Percentiles rank a stretch among this genome's conserved stretches.
Evolutionary conservation across 768 basidiomycete species (phyloP).

Genomic region (Termitomyces sp.): DNA sequence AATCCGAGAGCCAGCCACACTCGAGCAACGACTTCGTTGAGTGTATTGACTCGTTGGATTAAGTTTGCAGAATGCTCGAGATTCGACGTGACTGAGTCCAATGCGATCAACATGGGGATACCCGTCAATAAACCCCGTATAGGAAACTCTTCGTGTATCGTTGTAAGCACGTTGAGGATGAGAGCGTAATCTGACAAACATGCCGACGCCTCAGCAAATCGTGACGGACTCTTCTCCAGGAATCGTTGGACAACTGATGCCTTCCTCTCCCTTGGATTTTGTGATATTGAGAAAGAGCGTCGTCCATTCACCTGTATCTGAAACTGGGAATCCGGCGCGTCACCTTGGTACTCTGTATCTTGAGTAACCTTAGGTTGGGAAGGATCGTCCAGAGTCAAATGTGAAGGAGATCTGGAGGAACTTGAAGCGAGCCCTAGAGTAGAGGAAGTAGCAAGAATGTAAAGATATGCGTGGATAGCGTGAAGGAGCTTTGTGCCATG

Average conservation of each 20-base stretch:
- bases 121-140: conserved; percentile 72
- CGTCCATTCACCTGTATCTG: conserved; percentile 36
- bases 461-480: conserved; percentile 77
- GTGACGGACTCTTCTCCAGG: conserved; percentile 44
- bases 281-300: conserved; percentile 40
- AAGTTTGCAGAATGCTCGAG: conserved; percentile 37
- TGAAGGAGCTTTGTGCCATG: conserved; percentile 69
- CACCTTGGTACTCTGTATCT: conserved; percentile 22
- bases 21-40: conserved; percentile 61
- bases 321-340: conserved; percentile 23
- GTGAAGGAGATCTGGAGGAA: conserved; percentile 39
- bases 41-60: conserved; percentile 43
- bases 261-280: conserved; percentile 53
- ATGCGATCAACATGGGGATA: conserved; percentile 81
- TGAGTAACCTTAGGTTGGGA: conserved; percentile 30
- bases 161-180: conserved; percentile 62
- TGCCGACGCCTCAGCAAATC: conserved; percentile 45
- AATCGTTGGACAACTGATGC: conserved; percentile 51
- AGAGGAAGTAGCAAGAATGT: conserved; percentile 71
- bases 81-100: conserved; percentile 54
- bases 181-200: conserved; percentile 72
- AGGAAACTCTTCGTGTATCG: conserved; percentile 71
- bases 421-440: conserved; percentile 47
- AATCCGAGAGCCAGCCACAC: conserved; percentile 69
- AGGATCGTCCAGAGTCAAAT: conserved; percentile 23